phyloP scores from a whole-genome alignment of 2,329 filamentous ascomycete species.

The Aspergillus intermedius region DNA sequence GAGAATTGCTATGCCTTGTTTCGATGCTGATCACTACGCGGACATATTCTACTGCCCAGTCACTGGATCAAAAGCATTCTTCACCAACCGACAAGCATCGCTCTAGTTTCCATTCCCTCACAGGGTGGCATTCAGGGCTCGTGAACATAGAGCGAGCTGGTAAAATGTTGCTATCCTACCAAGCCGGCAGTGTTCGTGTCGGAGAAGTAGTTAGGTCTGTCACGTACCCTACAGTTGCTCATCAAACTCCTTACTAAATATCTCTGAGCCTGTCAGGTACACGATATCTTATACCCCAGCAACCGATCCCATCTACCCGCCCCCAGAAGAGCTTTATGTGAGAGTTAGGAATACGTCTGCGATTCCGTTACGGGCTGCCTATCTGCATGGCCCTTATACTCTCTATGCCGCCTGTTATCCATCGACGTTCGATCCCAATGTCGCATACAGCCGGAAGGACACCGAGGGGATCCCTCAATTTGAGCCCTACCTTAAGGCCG shows the following conservation, averaged over 20 bases:
- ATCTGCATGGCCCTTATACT: slow-evolving; percentile 92
- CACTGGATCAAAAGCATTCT: slow-evolving; percentile 23
- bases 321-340: slow-evolving; percentile 71
- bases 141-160: slow-evolving; percentile 15
- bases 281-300: slow-evolving; percentile 89
- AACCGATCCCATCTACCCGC: slow-evolving; percentile 80
- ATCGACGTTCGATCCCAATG: slow-evolving; percentile 73
- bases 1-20: slow-evolving; percentile 14
- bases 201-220: slow-evolving; percentile 83
- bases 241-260: slow-evolving; percentile 2
- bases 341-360: slow-evolving; percentile 88
- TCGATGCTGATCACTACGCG: slow-evolving; percentile 40
- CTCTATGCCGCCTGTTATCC: slow-evolving; percentile 83
- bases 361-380: slow-evolving; percentile 85
- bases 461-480: slow-evolving; percentile 78
- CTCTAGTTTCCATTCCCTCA: slow-evolving; percentile 25
- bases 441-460: slow-evolving; percentile 63
- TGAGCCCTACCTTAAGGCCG: slow-evolving; percentile 93
- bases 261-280: slow-evolving; percentile 41
- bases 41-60: slow-evolving; percentile 37
- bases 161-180: slow-evolving; percentile 81
- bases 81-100: slow-evolving; percentile 14
- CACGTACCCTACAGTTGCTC: not conserved
- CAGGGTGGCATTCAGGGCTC: slow-evolving; percentile 28
- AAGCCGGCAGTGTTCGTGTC: slow-evolving; percentile 84